Evolutionary conservation across 768 basidiomycete genomes (phyloP).

Genomic region (Paxillus involutus): DNA sequence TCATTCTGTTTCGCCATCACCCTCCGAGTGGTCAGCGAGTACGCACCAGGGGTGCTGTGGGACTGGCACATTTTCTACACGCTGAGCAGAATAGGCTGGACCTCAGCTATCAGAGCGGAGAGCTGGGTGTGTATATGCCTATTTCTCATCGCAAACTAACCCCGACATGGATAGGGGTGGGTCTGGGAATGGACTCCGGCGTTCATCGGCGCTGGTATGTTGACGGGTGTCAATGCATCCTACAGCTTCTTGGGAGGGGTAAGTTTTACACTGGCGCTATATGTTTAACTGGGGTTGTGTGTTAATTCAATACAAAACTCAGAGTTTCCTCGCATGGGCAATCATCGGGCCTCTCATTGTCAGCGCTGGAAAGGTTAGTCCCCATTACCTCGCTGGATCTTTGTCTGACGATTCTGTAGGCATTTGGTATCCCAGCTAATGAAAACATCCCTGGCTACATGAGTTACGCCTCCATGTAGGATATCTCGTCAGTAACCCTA

Average conservation of each 20-base stretch:
- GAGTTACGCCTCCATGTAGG: constrained; percentile 22
- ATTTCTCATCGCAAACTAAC: not conserved
- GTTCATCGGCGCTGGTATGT: constrained; percentile 60
- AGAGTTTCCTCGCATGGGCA: constrained; percentile 61
- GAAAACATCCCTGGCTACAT: constrained; percentile 18
- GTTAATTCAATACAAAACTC: constrained; percentile 9
- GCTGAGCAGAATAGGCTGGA: constrained; percentile 57
- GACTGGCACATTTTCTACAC: constrained; percentile 70
- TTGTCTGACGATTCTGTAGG: constrained; percentile 7
- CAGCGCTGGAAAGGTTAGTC: constrained; percentile 38
- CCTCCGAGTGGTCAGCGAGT: constrained; percentile 54
- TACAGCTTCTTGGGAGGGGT: constrained; percentile 52
- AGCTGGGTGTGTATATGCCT: constrained; percentile 46
- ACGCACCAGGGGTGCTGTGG: constrained; percentile 59
- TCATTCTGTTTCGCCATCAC: constrained; percentile 48
- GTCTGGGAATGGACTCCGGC: constrained; percentile 43
- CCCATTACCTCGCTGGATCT: not conserved
- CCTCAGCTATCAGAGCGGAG: constrained; percentile 56
- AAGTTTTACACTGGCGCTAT: constrained; percentile 15
- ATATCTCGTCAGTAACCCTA: not conserved
- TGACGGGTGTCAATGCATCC: constrained; percentile 54
- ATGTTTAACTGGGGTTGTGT: not conserved
- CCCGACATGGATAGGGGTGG: constrained; percentile 29
- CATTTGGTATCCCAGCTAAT: constrained; percentile 15
- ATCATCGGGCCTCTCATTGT: constrained; percentile 58